Percentiles rank a stretch among this genome's conserved stretches.
Evolutionary conservation across 2,329 filamentous ascomycete species (phyloP).

Genomic region (Neodidymelliopsis sp.): DNA sequence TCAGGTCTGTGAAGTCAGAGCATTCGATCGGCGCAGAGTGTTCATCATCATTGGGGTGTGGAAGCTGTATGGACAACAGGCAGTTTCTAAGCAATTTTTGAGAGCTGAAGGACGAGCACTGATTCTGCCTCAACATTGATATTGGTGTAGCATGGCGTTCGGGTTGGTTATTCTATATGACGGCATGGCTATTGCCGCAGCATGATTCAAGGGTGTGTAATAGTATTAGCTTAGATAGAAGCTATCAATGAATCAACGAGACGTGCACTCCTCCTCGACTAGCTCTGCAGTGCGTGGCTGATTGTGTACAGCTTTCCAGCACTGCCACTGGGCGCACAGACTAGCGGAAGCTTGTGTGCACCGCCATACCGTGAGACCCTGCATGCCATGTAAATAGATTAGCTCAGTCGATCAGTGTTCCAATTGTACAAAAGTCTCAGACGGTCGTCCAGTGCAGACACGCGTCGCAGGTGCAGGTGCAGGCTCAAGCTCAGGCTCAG

Average conservation of each 20-base stretch:
- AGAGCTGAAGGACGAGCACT: no score
- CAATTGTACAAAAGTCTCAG: constrained; percentile 3
- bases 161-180: not conserved
- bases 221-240: not conserved
- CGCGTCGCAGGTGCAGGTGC: constrained; percentile 1
- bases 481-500: no score
- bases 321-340: constrained; percentile 21
- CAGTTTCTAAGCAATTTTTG: no score
- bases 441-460: not conserved
- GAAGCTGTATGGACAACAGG: no score
- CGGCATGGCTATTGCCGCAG: not conserved
- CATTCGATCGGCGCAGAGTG: no score
- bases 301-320: not conserved
- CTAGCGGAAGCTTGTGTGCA: constrained; percentile 27
- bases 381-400: constrained; percentile 14
- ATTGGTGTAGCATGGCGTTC: constrained; percentile 12
- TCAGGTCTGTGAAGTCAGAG: no score
- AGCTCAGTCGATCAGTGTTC: constrained; percentile 12
- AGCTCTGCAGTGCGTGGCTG: constrained; percentile 7
- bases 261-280: not conserved
- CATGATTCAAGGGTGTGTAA: not conserved
- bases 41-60: no score
- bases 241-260: constrained; percentile 1
- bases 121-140: no score
- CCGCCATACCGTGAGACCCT: constrained; percentile 26